phyloP scores from a whole-genome alignment of 345 rosid species.

The Linum lewisii region DNA sequence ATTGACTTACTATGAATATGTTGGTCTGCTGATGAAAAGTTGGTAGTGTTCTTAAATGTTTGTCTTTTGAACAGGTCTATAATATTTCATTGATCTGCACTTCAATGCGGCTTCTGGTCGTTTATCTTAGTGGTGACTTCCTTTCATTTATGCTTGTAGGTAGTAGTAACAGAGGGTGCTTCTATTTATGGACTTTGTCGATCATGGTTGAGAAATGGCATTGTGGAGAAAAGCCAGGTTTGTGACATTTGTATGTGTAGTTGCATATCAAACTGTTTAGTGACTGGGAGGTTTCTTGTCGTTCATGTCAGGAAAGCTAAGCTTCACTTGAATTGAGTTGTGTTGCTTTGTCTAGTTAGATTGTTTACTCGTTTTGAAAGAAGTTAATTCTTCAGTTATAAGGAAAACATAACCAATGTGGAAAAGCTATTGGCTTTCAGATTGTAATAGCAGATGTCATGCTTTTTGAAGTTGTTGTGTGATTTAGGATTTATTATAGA shows the following conservation, averaged over 20 bases:
- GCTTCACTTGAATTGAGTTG: background rate
- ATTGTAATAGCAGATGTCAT: background rate
- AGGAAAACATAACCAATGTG: no score
- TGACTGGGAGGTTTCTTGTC: background rate
- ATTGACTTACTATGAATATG: background rate
- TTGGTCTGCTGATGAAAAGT: background rate
- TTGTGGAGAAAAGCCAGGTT: conserved; percentile 64
- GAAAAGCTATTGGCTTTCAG: background rate
- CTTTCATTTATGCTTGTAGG: conserved; percentile 24
- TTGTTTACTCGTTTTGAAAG: background rate
- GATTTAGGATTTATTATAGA: background rate
- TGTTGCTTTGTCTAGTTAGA: background rate
- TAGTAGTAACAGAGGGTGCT: conserved; percentile 56
- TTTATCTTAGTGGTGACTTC: background rate
- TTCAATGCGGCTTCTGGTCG: background rate
- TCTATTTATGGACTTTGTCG: conserved; percentile 82
- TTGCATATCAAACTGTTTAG: background rate
- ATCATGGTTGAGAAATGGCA: conserved; percentile 87
- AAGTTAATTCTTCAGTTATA: background rate
- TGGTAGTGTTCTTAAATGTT: background rate
- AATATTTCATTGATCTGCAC: background rate
- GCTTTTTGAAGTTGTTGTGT: background rate
- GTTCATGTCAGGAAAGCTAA: background rate
- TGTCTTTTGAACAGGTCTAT: background rate
- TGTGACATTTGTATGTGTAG: conserved; percentile 8